Base-by-base conservation (phyloP, 306 rosid species). In the Quercus ilex region DNA sequence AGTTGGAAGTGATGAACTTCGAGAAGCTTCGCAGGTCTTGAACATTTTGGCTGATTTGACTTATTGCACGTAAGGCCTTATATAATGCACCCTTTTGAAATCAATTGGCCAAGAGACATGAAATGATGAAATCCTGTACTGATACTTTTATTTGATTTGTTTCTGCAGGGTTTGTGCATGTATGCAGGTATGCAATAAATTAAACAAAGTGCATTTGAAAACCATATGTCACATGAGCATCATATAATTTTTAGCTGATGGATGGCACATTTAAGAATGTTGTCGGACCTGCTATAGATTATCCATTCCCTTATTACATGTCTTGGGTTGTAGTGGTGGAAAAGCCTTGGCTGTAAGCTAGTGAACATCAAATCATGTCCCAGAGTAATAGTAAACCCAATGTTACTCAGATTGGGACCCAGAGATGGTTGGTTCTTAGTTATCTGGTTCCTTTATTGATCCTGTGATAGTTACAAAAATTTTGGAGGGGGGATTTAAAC, bases 121-220 rank as follows among this genome's bases (percentile, higher is more conserved):
- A 18, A 79, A 60, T 33, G 49, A 33, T n/a, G 20, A 18, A 30
- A 38, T 12, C 68, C 30, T 62, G 49, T 80, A 76, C 88, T 79
- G 75, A 21, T 57, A 57, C 71, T 71, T 33, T 67, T 20, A 70
- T 38, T 74, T 67, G 55, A 73, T 73, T 51, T 67, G 51, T 71
- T 35, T 85, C 63, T 87, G 85, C 65, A 93, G 97, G 89, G 98
- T 93, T 62, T 93, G 98, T 69, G 98, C 97, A 15, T 93, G 98
- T 79, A 93, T 93, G 98, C 98, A 92, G 93, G 97, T 90, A 82
- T 57, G 72, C 74, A 74, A 69, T 52, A 56, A 31, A 63, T 35
- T 57, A 74, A 55, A 38, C 63, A 58, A 19, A 4, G 52, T 17
- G 1, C 26, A 35, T 33, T 35, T 33, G 10, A 30, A 31, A 68